Evolutionary conservation across 768 basidiomycete genomes (phyloP).

Genomic region (Mycena amicta): DNA sequence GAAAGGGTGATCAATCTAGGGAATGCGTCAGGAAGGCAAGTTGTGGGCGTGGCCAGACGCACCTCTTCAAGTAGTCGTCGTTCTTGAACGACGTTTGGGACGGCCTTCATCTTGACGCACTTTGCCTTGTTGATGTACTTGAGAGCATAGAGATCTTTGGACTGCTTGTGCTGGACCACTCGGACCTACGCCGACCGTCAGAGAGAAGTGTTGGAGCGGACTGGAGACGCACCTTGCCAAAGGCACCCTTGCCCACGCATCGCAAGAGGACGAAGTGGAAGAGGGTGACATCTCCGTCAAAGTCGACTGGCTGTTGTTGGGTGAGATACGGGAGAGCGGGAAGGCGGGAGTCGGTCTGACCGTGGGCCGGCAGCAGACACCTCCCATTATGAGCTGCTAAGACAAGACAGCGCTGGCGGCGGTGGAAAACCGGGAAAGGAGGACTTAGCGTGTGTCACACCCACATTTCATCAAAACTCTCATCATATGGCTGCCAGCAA

Average conservation of each 20-base stretch:
- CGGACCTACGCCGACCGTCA: slow-evolving; percentile 67
- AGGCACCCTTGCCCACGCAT: slow-evolving; percentile 98
- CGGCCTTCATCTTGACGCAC: slow-evolving; percentile 98
- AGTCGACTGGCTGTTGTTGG: slow-evolving; percentile 79
- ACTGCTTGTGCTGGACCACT: slow-evolving; percentile 98
- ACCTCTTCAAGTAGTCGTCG: slow-evolving; percentile 95
- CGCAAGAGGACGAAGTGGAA: slow-evolving; percentile 95
- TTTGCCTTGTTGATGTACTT: slow-evolving; percentile 99
- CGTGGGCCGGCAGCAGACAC: slow-evolving; percentile 67
- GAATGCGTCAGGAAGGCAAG: slow-evolving; percentile 15
- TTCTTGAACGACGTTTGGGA: slow-evolving; percentile 96
- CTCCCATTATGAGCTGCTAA: slow-evolving; percentile 58
- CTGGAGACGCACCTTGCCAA: slow-evolving; percentile 78
- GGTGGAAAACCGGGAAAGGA: slow-evolving; percentile 7
- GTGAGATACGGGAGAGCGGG: not conserved
- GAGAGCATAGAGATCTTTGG: slow-evolving; percentile 93
- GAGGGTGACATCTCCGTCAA: slow-evolving; percentile 92
- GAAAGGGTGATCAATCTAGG: slow-evolving; percentile 96
- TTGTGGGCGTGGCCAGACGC: slow-evolving; percentile 17
- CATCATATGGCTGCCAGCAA: slow-evolving; percentile 26
- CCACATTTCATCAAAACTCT: no score
- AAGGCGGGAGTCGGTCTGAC: slow-evolving; percentile 37
- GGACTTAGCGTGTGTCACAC: not conserved
- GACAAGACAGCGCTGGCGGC: slow-evolving; percentile 5
- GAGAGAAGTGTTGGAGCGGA: not conserved